Percentiles rank a stretch among this genome's conserved stretches.
These are phyloP conservation scores for Coemansia sp. DNA, from an alignment of 192 early-diverging fungal species.

Conservation along the genomic window DNA sequence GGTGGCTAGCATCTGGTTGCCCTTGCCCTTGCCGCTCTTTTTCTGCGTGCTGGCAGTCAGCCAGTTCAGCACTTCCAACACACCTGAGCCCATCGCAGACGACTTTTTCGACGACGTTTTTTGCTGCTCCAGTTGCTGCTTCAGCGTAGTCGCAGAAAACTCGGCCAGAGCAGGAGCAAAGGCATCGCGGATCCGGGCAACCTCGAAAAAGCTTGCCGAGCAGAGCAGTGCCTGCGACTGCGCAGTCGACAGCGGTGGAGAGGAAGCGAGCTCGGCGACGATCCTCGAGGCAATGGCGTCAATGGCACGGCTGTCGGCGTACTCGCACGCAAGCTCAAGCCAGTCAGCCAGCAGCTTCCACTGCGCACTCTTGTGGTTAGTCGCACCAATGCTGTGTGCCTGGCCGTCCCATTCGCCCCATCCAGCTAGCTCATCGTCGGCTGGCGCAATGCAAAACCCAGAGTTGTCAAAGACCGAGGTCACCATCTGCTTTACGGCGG, in stretches of 20 bases:
- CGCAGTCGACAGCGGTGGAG: neutral
- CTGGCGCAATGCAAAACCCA: neutral
- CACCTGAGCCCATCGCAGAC: neutral
- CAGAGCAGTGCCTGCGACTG: conserved; percentile 19
- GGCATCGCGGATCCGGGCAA: conserved; percentile 19
- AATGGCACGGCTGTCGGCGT: conserved; percentile 16
- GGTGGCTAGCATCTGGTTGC: conserved; percentile 4
- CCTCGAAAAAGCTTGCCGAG: conserved; percentile 42
- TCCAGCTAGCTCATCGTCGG: neutral
- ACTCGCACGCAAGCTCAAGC: conserved; percentile 48
- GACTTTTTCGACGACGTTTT: neutral
- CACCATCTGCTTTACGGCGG: conserved; percentile 23
- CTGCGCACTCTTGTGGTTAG: conserved; percentile 32
- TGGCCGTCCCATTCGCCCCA: conserved; percentile 50
- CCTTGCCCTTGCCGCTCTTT: neutral
- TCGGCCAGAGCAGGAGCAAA: conserved; percentile 21
- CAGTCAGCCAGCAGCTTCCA: conserved; percentile 44
- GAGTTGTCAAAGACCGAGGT: conserved; percentile 3
- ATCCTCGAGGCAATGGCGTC: conserved; percentile 23
- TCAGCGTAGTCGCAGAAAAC: conserved; percentile 12
- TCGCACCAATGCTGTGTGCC: conserved; percentile 25
- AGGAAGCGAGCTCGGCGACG: conserved; percentile 17
- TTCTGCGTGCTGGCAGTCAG: neutral
- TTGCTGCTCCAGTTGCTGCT: conserved; percentile 1
- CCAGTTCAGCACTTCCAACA: neutral